These are phyloP conservation scores for Solanum gracilifrons DNA, from an alignment of 257 asterid species.

Conservation along the genomic window DNA sequence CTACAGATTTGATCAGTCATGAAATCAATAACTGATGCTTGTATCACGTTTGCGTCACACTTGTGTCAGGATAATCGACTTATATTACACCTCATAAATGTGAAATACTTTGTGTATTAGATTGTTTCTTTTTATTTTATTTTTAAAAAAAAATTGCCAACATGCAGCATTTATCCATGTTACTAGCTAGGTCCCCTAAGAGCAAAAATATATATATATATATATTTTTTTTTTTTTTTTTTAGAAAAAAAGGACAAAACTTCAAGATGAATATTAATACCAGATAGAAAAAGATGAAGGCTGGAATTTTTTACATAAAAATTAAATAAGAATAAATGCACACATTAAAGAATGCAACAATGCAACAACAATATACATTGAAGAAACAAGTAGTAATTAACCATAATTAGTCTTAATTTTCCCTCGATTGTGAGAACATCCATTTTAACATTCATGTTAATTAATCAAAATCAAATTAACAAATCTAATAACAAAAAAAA, in stretches of 20 bases:
- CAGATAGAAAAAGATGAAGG: background rate
- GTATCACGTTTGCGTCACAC: too few species aligned
- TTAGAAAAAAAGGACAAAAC: background rate
- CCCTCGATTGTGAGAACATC: background rate
- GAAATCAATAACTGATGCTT: rapidly evolving
- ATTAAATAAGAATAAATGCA: background rate
- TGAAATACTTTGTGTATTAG: background rate
- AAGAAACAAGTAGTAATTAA: background rate
- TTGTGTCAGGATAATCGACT: background rate
- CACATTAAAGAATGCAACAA: background rate
- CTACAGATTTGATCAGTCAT: background rate
- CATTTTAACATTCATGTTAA: background rate
- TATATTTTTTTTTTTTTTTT: too few species aligned
- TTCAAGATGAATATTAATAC: background rate
- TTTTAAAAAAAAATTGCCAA: background rate
- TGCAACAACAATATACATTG: background rate
- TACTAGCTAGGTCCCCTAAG: background rate
- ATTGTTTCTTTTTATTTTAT: background rate
- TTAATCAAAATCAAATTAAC: background rate
- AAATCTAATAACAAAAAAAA: background rate
- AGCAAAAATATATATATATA: too few species aligned
- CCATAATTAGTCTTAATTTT: background rate
- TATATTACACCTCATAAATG: background rate
- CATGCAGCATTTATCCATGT: background rate
- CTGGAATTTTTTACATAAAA: background rate